Base-by-base conservation (phyloP, 2,329 filamentous ascomycete genomes). In the Amauroascus niger region DNA sequence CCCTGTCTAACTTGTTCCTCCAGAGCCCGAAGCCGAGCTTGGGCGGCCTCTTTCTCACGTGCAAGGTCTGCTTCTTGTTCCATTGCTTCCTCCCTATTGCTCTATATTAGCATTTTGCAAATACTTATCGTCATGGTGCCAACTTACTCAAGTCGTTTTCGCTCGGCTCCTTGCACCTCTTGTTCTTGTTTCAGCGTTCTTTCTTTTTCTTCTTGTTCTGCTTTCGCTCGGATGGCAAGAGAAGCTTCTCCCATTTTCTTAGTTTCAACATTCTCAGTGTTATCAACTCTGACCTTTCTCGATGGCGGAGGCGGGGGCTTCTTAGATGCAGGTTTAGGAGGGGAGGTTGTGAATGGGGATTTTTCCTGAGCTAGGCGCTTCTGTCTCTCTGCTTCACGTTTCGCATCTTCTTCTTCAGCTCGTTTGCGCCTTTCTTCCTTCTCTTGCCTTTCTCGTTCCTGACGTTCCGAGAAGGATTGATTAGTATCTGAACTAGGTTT, bases 1-100 rank as follows among this genome's bases (percentile, higher is more conserved):
- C 90, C 88, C 66, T 90, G 87, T 58, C 84, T 84, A 50, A 97
- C 89, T 69, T 96, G 89, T 67, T 97, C 89, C 70, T 98, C 90
- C 7, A 98, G 80, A 14, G 88, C 89, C 66, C 83, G 88, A 22
- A 97, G 79, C 49, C 90, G 88, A 58, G 87, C 86, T 62, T 86
- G 82, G 39, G 90, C 83, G 51, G 86, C 88, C 63, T 89, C 81
- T 52, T 85, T 85, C 70, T 96, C 89, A 60, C 79, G 82, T 30
- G 80, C 82, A 53, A 95, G 78, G 56, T 94, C 89, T 26, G 86
- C 82, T 68, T 95, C 88, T 67, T 91, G 86, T 49, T 79, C 76
- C 61, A 75, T 80, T 43, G 87, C 85, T 67, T 86, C 81, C 57
- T 84, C 76, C 76, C 89, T 96, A 63, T 45, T 49, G 6, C 16